Evolutionary conservation across 768 basidiomycete species (phyloP), one percentile per base, ranked within the genome.

Genomic region (Collybia nuda): DNA sequence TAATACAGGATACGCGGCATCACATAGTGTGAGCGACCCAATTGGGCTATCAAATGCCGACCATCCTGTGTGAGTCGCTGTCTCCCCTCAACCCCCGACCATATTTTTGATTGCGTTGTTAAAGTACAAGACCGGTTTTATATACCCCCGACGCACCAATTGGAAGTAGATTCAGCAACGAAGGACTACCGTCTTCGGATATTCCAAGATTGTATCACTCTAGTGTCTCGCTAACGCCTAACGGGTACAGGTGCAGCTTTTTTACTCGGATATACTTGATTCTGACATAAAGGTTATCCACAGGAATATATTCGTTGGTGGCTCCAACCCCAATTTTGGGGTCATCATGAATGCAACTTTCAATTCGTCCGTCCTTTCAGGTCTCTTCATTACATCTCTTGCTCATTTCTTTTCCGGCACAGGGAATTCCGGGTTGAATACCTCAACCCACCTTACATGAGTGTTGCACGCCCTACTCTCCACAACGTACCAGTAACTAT

Each of bases 181-280:
- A 69, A n/a, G 77, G 77, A 24, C 55, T 78, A 47, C 71, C 74
- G 17, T 65, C 68, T 7, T 67, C 70, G 1, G 52, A 64, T 40
- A 73, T 84, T 53, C 74, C 81, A 46, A 68, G 84, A 11, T 41
- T 86, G 66, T 86, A 86, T 68, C 85, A 86, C 64, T 84, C 83
- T 2, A 72, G 72, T 5, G 80, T 77, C 11, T 79, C 32, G 77
- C 29, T 68, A 84, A 54, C 76, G 82, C 14, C 77, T 79, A 17
- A 77, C 78, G 53, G 81, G 80, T 55, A 76, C 68, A 11, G 32
- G 32, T 64, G 65, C 21, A 58, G 50, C 8, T 56, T 68, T 15
- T 57, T 62, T 1, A n/a, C n/a, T n/a, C n/a, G n/a, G 64, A 67
- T 2, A 62, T 21, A 15, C 5, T 15, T 28, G 44, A 6, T 28